A percentile compares a stretch with the other conserved stretches of the same genome.
Evolutionary conservation across 495 filamentous ascomycete genomes (phyloP).

Genomic region (Podospora anserina): DNA sequence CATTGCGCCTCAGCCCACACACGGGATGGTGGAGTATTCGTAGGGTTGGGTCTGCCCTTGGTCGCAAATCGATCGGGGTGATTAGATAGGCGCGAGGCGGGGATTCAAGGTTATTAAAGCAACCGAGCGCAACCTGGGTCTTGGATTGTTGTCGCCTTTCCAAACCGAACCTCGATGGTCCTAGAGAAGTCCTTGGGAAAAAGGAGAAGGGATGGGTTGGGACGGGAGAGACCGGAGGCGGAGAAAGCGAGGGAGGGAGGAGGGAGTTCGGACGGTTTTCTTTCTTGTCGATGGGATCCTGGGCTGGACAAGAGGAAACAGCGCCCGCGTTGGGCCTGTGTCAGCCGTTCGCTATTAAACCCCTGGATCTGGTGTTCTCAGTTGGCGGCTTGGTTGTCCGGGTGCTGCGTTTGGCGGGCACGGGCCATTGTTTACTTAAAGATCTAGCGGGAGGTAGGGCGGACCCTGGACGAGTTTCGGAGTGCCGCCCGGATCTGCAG

Average conservation of each 20-base stretch:
- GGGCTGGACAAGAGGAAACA: background rate
- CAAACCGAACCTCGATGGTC: background rate
- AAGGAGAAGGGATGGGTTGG: background rate
- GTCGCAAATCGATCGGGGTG: background rate
- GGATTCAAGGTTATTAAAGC: background rate
- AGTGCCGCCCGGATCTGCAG: background rate
- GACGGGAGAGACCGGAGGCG: background rate
- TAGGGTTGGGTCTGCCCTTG: background rate
- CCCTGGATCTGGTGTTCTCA: background rate
- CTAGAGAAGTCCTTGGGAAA: background rate
- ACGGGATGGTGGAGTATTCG: constrained; percentile 10
- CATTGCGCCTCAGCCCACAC: constrained; percentile 30
- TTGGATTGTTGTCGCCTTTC: background rate
- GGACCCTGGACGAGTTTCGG: constrained; percentile 6
- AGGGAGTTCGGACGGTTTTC: background rate
- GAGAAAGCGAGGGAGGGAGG: background rate
- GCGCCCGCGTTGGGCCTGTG: constrained; percentile 2
- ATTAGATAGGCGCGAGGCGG: background rate
- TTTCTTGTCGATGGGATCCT: background rate
- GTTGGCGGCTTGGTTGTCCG: constrained; percentile 27
- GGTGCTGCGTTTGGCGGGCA: constrained; percentile 27
- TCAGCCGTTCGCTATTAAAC: constrained; percentile 18
- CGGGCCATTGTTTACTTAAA: constrained; percentile 37
- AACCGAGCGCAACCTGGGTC: constrained; percentile 9
- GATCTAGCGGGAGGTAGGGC: constrained; percentile 12